A percentile compares a stretch with the other conserved stretches of the same genome.
These are phyloP conservation scores for Podosphaera leucotricha DNA, from an alignment of 2,329 filamentous ascomycete species.

Conservation along the genomic window DNA sequence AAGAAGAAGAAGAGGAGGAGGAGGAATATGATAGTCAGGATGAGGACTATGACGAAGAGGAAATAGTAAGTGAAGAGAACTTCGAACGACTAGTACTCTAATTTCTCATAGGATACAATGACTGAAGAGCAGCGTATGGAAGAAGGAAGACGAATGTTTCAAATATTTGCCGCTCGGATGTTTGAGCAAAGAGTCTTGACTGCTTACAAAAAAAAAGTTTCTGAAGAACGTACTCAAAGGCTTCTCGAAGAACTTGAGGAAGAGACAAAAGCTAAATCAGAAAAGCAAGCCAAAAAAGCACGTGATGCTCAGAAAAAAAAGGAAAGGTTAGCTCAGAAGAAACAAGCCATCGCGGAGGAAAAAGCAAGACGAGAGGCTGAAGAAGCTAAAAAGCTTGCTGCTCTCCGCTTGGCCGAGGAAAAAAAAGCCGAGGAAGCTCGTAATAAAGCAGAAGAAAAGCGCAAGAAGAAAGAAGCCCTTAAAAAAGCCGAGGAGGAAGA, in stretches of 20 bases:
- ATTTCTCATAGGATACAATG: conserved; percentile 55
- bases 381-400: conserved; percentile 67
- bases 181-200: conserved; percentile 93
- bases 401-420: conserved; percentile 50
- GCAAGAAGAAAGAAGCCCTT: conserved; percentile 75
- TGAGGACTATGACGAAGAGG: conserved; percentile 39
- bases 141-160: conserved; percentile 94
- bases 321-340: conserved; percentile 76
- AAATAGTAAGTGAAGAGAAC: conserved; percentile 26
- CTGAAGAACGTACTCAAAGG: conserved; percentile 72
- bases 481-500: conserved; percentile 83
- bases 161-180: conserved; percentile 97
- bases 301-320: conserved; percentile 90
- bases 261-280: conserved; percentile 50
- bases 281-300: conserved; percentile 78
- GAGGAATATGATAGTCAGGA: conserved; percentile 34
- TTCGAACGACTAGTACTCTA: conserved; percentile 14
- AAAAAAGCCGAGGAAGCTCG: conserved; percentile 61
- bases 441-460: conserved; percentile 67
- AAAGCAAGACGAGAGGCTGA: conserved; percentile 72
- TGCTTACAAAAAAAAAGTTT: conserved; percentile 94
- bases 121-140: conserved; percentile 98
- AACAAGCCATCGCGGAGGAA: conserved; percentile 73
- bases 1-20: conserved; percentile 37
- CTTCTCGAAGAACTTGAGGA: conserved; percentile 80